These are phyloP conservation scores for Asterophora lycoperdoides DNA, from an alignment of 768 basidiomycete species.

Conservation along the genomic window DNA sequence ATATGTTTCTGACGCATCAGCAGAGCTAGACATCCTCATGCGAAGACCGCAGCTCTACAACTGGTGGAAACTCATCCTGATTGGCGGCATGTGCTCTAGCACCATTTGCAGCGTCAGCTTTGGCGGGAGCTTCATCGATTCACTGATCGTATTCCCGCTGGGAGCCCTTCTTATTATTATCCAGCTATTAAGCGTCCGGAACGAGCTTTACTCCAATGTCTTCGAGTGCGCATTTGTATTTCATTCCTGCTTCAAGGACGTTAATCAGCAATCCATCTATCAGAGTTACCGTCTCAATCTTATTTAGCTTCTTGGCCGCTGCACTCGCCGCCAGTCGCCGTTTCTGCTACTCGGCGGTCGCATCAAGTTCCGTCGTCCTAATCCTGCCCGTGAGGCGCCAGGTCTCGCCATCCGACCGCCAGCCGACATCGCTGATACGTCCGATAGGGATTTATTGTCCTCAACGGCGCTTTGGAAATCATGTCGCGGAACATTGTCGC, in stretches of 20 bases:
- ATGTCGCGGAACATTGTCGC: constrained; percentile 78
- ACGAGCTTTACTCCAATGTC: constrained; percentile 76
- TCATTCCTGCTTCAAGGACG: neutral
- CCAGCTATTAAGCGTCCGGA: constrained; percentile 66
- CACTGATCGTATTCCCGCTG: constrained; percentile 66
- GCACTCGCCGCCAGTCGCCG: constrained; percentile 62
- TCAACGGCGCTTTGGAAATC: constrained; percentile 72
- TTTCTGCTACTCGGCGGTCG: constrained; percentile 80
- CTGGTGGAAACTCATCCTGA: constrained; percentile 56
- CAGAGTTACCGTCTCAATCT: constrained; percentile 73
- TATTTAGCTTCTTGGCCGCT: constrained; percentile 77
- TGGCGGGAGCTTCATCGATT: constrained; percentile 74
- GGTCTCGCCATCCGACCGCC: neutral
- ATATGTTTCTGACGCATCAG: constrained; percentile 68
- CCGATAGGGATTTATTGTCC: constrained; percentile 56
- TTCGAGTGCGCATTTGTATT: constrained; percentile 51
- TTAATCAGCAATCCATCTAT: constrained; percentile 2
- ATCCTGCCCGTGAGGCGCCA: constrained; percentile 61
- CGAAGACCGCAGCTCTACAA: constrained; percentile 55
- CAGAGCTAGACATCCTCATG: constrained; percentile 72
- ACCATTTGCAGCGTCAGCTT: constrained; percentile 73
- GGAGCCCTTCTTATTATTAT: constrained; percentile 70
- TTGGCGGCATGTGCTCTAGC: constrained; percentile 75
- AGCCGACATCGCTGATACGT: neutral
- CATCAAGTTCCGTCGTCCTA: constrained; percentile 71